A percentile compares a stretch with the other conserved stretches of the same genome.
phyloP scores from a whole-genome alignment of 495 filamentous ascomycete genomes.

The Penicillium paradoxum region DNA sequence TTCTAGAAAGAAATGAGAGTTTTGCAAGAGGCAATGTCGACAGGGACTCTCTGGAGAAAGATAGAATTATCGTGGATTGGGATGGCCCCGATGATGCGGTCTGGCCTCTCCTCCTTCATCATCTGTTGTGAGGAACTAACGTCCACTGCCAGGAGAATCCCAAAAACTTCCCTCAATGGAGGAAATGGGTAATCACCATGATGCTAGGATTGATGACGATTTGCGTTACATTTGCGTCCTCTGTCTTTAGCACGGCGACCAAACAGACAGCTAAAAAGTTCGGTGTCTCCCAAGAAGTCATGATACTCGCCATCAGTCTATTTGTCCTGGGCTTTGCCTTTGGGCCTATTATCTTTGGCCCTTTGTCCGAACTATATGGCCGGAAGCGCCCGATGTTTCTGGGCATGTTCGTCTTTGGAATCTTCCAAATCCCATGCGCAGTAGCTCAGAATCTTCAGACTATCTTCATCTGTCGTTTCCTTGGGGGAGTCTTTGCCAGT shows the following conservation, averaged over 20 bases:
- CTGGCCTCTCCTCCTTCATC: background rate
- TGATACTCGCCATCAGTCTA: conserved; percentile 41
- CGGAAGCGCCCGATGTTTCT: conserved; percentile 50
- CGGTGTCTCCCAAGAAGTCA: conserved; percentile 39
- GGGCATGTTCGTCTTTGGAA: conserved; percentile 45
- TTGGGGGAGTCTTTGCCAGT: conserved; percentile 52
- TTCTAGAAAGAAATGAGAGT: background rate
- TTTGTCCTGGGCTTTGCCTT: conserved; percentile 44
- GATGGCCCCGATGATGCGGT: background rate
- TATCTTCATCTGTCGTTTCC: conserved; percentile 53
- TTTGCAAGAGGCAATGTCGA: background rate
- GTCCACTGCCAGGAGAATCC: conserved; percentile 54
- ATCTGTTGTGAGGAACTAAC: conserved; percentile 14
- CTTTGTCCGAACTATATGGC: conserved; percentile 73
- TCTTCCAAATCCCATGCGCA: conserved; percentile 54
- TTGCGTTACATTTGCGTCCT: conserved; percentile 44
- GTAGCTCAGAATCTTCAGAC: conserved; percentile 48
- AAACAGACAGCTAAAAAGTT: conserved; percentile 35
- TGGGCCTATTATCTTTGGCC: conserved; percentile 51
- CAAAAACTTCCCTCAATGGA: conserved; percentile 47
- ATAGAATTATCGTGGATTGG: background rate
- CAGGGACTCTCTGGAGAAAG: background rate
- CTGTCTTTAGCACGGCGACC: conserved; percentile 44
- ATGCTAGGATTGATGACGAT: conserved; percentile 47
- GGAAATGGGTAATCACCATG: conserved; percentile 60